Base-by-base conservation (phyloP, 139 green algal species). In the Ulvella scutata region DNA sequence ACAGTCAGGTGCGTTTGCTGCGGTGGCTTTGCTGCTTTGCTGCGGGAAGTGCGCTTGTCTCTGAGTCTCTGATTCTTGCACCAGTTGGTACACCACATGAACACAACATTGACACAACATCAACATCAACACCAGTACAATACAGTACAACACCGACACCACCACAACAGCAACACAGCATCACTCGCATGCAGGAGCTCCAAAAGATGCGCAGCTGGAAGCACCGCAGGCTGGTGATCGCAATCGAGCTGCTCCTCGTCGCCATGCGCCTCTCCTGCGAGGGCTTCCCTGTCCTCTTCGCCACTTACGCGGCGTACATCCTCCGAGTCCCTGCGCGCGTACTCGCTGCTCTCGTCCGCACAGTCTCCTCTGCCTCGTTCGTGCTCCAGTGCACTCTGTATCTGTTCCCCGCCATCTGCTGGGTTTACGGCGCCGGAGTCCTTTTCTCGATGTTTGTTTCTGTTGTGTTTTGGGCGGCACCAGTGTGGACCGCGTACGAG, bases 181-280 rank as follows among this genome's bases (percentile, higher is more conserved):
- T 59, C 26, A 79, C 77, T 36, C 74, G 43, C 43, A 21, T 60
- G 10, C 75, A 83, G 79, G 86, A 90, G 43, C 76, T 83, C 2
- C 35, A 38, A 3, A 72, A 76, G 9, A 81, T 84, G 80, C 35
- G 39, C 4, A 33, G 43, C 39, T 43, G 62, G n/a, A 78, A 87
- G n/a, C 87, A 94, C 75, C 75, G 73, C 21, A 23, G 74, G 3
- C 79, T 91, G 4, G 85, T 93, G 37, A 85, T 82, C 2, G 82
- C 93, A 20, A 79, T 94, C 29, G 90, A 96, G 81, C 74, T 74
- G 3, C 86, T 87, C 1, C 84, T 96, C 26, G 87, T 87, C 26
- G 81, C 93, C 60, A 94, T 96, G 90, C 84, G 90, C 72, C 86
- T 96, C 4, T 85, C 79, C 37, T 93, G 87, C 76, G 90, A 96